Conservation (phyloP, 2,329 filamentous ascomycete genomes). For the Fusarium sp. region DNA sequence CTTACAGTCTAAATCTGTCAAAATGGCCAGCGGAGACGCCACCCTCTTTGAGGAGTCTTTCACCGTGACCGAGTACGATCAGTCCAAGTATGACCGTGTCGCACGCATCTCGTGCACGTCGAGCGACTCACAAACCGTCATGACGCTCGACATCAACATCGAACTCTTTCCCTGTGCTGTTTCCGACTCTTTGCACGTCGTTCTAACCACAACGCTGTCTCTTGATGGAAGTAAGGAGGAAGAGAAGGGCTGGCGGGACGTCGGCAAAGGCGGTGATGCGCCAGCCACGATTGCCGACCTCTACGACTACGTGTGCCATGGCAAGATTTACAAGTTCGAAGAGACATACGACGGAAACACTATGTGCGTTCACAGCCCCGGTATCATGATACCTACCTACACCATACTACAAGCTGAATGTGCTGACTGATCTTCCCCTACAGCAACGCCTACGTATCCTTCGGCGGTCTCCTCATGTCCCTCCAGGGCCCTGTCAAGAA, state of each 20-base stretch:
- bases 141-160: conserved; percentile 92
- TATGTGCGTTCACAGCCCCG: conserved; percentile 67
- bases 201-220: conserved; percentile 85
- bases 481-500: conserved; percentile 97
- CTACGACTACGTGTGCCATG: conserved; percentile 89
- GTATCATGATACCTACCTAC: not conserved
- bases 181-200: conserved; percentile 82
- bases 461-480: conserved; percentile 90
- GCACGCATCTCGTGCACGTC: conserved; percentile 84
- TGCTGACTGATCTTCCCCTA: conserved; percentile 30
- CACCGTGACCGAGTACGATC: conserved; percentile 81
- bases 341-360: conserved; percentile 82
- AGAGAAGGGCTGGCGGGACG: conserved; percentile 83
- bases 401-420: not conserved
- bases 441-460: conserved; percentile 94
- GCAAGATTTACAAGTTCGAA: conserved; percentile 90
- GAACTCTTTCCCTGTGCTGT: conserved; percentile 85
- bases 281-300: conserved; percentile 77
- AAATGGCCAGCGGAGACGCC: conserved; percentile 73
- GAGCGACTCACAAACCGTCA: conserved; percentile 76
- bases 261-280: conserved; percentile 63
- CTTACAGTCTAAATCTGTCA: conserved; percentile 4
- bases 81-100: conserved; percentile 94
- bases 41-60: conserved; percentile 96
- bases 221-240: conserved; percentile 87